Base-by-base conservation (phyloP, 805 yeast species). In the Saccharomycopsis lassenensis region DNA sequence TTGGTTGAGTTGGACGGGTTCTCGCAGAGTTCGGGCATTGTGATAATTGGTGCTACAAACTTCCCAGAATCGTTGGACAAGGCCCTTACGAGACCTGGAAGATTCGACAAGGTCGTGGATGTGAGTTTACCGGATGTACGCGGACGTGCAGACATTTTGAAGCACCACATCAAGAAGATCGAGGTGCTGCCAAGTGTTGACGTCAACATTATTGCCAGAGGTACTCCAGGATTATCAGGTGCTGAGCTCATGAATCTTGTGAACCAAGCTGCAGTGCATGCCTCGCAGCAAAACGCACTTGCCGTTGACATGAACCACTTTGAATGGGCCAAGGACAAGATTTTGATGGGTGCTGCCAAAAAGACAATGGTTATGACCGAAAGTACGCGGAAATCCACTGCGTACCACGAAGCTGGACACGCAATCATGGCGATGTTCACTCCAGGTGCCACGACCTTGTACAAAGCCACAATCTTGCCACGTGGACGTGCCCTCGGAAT, bases 261-360 rank as follows among this genome's bases (percentile, higher is more conserved):
- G 27, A 91, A 91, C 60, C 96, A 91, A 58, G 99, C 99, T 11
- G 99, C 99, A 3, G 86, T 91, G 31, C 80, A 81, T 54, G 99
- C 98, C 0, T 85, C 96, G 20, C 95, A 86, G 53, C 74, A 79
- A 51, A 80, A 83, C 47, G 97, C 97, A 1, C 71, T 85, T 24
- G 70, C 87, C 17, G 98, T 91, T 19, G 84, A 78, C 52, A 82
- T 85, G 94, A 56, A 59, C 31, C 97, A 91, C 58, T 76, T 91
- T 45, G 99, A 91, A 58, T 91, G 98, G 98, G 98, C 99, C 29
- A 91, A 91, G 59, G 99, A 91, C 60, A 91, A 91, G 62, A 91
- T 93, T 39, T 65, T 93, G 53, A 77, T 91, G 82, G 99, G 99
- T 36, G 97, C 97, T 24, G 99, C 94, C 49, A 81, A 94, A 57